Evolutionary conservation across 352 stramenopile species (phyloP), one percentile per base, ranked within the genome.

Genomic region (Phytophthora litchii): DNA sequence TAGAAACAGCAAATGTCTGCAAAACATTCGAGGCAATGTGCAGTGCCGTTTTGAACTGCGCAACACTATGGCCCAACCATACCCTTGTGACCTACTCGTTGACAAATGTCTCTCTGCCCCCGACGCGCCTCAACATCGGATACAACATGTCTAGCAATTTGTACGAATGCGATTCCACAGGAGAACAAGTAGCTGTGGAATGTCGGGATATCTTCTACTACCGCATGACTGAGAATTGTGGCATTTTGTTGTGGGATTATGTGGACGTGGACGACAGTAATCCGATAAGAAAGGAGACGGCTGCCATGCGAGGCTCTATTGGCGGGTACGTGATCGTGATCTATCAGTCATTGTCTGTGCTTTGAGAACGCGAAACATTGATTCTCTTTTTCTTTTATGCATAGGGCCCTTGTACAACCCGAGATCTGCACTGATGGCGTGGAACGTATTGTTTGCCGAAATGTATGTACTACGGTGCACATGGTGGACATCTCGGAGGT

Each of bases 401-500:
- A 14, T 35, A 77, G 60, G 1, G 60, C 79, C 12, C 32, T 83
- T 19, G 62, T 83, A 21, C 71, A 66, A 2, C 65, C 58, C 1
- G 76, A 86, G 35, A 25, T 74, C 31, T 86, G 74, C 41, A 55
- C 47, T 1, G 76, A 86, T 36, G 74, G 74, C 47, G 67, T 79
- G 20, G 65, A 83, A 38, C 74, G 74, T 42, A 76, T 86, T 13
- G 80, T 88, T 25, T 80, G 73, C 34, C 75, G 77, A 35, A 72
- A 65, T 31, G 65, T 89, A 19, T 86, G 77, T 62, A 81, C 80
- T 20, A 88, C 88, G 64, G 55, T 83, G 37, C 64, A 80, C 35
- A 42, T 70, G 25, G 36, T 59, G 23, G 35, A 59, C 14, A 17
- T 31, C 2, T 41, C 57, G 21, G 43, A 27, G 11, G 21, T 68